Evolutionary conservation across 257 asterid species (phyloP).

Genomic region (Solanum chilense): DNA sequence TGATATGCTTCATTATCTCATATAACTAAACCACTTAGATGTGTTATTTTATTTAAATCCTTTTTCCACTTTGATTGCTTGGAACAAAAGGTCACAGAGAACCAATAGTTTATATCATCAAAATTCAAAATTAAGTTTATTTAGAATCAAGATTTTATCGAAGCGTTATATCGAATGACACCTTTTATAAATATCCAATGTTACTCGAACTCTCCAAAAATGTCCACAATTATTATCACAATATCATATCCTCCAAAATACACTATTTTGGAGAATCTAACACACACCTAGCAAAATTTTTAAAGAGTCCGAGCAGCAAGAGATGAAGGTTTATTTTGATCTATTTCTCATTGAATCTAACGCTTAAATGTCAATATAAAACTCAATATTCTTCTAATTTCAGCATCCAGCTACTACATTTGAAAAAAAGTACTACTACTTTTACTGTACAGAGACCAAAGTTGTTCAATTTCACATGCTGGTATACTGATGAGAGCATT

Average conservation of each 20-base stretch:
- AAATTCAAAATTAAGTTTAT: too few species aligned
- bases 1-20: neutral
- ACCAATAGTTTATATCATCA: neutral
- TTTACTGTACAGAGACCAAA: neutral
- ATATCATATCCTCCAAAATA: neutral
- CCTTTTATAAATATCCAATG: neutral
- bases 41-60: neutral
- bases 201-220: neutral
- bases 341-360: neutral
- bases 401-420: neutral
- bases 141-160: neutral
- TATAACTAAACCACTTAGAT: neutral
- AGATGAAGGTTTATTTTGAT: neutral
- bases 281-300: neutral
- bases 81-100: neutral
- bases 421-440: neutral
- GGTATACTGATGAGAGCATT: neutral
- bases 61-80: neutral
- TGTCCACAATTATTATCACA: too few species aligned
- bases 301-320: neutral
- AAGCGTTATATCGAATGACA: neutral
- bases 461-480: neutral
- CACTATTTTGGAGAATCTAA: neutral
- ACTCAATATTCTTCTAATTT: neutral
- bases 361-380: neutral